Conservation (phyloP, 1,284 basidiomycete genomes). For the Irpex sp. region DNA sequence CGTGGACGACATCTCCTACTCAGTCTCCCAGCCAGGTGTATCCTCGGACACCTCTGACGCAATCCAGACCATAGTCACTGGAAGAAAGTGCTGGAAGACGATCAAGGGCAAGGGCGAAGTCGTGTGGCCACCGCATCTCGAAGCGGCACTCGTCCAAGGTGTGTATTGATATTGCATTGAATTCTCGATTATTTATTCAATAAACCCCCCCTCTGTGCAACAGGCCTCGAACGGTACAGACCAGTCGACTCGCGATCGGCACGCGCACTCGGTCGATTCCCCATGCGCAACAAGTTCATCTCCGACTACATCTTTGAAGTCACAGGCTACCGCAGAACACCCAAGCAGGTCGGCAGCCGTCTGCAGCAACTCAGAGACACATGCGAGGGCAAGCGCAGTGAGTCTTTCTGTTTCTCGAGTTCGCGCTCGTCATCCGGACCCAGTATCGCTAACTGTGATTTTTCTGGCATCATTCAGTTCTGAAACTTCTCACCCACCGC, state of each 20-base stretch:
- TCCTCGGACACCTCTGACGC: slow-evolving; percentile 27
- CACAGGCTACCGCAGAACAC: slow-evolving; percentile 62
- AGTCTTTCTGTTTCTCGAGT: slow-evolving; percentile 23
- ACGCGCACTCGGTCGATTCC: slow-evolving; percentile 66
- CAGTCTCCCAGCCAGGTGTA: slow-evolving; percentile 20
- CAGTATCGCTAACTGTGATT: background rate
- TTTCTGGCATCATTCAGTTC: slow-evolving; percentile 17
- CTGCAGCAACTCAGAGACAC: slow-evolving; percentile 72
- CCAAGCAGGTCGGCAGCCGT: slow-evolving; percentile 74
- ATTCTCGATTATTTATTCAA: background rate
- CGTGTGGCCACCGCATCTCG: slow-evolving; percentile 74
- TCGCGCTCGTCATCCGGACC: background rate
- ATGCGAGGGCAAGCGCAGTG: slow-evolving; percentile 61
- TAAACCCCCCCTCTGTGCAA: background rate
- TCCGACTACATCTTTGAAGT: slow-evolving; percentile 65
- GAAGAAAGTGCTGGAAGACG: slow-evolving; percentile 73
- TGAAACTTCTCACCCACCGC: slow-evolving; percentile 31
- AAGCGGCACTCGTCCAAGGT: slow-evolving; percentile 74
- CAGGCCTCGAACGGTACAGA: slow-evolving; percentile 66
- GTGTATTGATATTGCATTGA: slow-evolving; percentile 7
- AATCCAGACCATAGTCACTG: slow-evolving; percentile 57
- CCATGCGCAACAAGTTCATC: slow-evolving; percentile 73
- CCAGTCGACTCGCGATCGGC: slow-evolving; percentile 70
- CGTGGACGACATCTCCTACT: slow-evolving; percentile 30
- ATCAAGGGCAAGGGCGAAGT: slow-evolving; percentile 61